Evolutionary conservation across 805 yeast species (phyloP).

Genomic region (Cyberlindnera mrakii): DNA sequence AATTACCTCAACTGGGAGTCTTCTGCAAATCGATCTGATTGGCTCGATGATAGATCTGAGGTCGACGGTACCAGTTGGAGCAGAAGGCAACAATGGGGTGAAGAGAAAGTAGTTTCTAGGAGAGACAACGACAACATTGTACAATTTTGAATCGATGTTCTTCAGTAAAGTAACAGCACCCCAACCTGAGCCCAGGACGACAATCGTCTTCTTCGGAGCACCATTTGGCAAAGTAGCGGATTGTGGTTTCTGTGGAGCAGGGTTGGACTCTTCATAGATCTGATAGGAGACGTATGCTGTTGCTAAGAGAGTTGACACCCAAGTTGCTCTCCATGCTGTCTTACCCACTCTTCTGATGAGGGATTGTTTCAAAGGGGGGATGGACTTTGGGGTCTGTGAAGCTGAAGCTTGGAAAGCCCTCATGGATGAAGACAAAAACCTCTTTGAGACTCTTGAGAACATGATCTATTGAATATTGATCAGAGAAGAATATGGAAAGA

Average conservation of each 20-base stretch:
- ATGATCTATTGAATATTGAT: background rate
- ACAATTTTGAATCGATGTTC: constrained; percentile 76
- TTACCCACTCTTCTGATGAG: constrained; percentile 18
- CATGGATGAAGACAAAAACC: constrained; percentile 12
- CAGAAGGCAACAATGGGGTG: constrained; percentile 93
- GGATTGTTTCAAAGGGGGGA: constrained; percentile 16
- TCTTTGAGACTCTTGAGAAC: constrained; percentile 14
- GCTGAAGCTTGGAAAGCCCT: constrained; percentile 9
- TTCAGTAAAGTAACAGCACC: constrained; percentile 83
- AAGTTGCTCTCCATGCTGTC: constrained; percentile 39
- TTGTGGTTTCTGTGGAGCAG: constrained; percentile 56
- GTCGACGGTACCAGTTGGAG: constrained; percentile 91
- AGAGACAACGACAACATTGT: constrained; percentile 84
- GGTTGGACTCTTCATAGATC: constrained; percentile 57
- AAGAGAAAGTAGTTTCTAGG: constrained; percentile 94
- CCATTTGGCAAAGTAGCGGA: constrained; percentile 45
- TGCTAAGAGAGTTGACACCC: constrained; percentile 43
- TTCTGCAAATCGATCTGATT: constrained; percentile 78
- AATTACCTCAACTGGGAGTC: constrained; percentile 67
- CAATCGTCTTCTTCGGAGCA: constrained; percentile 39
- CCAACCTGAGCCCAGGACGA: constrained; percentile 90
- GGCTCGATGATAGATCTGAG: constrained; percentile 91
- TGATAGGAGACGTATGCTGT: constrained; percentile 57
- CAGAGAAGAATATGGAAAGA: too few species aligned
- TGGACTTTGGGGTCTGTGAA: constrained; percentile 5